Conservation (phyloP, 192 early-diverging fungal species). For the Rhizoclosmatium sp. region DNA sequence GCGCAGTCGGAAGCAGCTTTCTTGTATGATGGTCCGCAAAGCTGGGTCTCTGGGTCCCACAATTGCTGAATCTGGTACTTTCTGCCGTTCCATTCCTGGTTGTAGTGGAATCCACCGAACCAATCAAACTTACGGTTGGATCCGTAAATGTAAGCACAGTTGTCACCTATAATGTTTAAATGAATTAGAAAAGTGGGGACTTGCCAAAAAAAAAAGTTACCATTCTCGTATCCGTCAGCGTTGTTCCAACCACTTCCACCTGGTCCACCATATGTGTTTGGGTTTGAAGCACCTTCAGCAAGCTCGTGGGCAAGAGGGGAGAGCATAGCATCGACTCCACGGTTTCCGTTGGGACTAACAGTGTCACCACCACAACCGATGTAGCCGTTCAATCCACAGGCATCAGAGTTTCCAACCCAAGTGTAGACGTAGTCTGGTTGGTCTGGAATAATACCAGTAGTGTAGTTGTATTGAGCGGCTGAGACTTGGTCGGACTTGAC, state of each 20-base stretch:
- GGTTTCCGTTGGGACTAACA: slow-evolving; percentile 36
- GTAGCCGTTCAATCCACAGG: slow-evolving; percentile 10
- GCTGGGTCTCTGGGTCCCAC: slow-evolving; percentile 32
- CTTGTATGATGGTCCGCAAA: slow-evolving; percentile 2
- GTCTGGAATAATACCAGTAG: neutral
- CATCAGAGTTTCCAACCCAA: slow-evolving; percentile 24
- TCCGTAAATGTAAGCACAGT: slow-evolving; percentile 33
- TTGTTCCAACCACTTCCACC: slow-evolving; percentile 19
- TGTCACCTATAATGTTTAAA: no score
- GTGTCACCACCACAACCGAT: neutral
- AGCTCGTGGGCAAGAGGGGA: slow-evolving; percentile 47
- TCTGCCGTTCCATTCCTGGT: slow-evolving; percentile 37
- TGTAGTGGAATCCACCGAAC: slow-evolving; percentile 40
- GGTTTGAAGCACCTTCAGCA: slow-evolving; percentile 42
- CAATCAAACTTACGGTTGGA: slow-evolving; percentile 32
- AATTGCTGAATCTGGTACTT: slow-evolving; percentile 49
- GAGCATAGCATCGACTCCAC: slow-evolving; percentile 46
- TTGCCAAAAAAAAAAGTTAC: slow-evolving; percentile 41
- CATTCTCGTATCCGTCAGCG: slow-evolving; percentile 47
- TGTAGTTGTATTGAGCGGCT: neutral
- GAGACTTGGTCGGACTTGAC: neutral
- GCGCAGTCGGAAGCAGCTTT: neutral
- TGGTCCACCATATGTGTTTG: slow-evolving; percentile 9
- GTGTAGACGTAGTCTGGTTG: slow-evolving; percentile 13
- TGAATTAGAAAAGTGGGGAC: no score